Evolutionary conservation across 176 grass and related monocot genomes (phyloP).

Genomic region (Lolium perenne): DNA sequence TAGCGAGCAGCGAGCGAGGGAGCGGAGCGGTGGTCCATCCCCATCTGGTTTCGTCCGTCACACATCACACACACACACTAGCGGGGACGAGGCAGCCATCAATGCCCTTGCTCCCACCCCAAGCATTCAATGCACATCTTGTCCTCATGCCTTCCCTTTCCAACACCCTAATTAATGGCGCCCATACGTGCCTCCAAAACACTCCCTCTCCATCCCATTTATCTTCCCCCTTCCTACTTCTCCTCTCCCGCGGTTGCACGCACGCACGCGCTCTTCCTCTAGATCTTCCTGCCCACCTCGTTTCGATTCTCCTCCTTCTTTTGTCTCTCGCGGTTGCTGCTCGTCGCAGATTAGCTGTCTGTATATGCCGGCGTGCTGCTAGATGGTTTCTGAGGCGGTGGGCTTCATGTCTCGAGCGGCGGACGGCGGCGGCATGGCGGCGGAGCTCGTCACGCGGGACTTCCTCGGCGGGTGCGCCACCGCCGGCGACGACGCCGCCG

Average conservation of each 20-base stretch:
- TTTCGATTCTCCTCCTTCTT: not conserved
- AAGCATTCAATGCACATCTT: constrained; percentile 62
- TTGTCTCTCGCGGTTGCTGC: constrained; percentile 1
- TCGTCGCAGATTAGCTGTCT: too few relatives aligned
- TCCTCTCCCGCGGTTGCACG: not conserved
- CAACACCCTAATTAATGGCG: constrained; percentile 55
- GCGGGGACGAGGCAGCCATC: constrained; percentile 36
- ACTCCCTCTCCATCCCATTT: not conserved
- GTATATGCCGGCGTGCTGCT: not conserved
- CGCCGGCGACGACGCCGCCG: constrained; percentile 30
- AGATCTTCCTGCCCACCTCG: not conserved
- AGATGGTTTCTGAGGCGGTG: constrained; percentile 74
- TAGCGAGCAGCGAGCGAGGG: too few relatives aligned
- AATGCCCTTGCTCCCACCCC: constrained; percentile 27
- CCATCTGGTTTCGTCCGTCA: constrained; percentile 3
- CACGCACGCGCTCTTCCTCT: not conserved
- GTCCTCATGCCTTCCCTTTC: constrained; percentile 60
- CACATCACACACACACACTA: constrained; percentile 28
- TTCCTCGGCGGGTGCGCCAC: constrained; percentile 73
- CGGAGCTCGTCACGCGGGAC: constrained; percentile 87
- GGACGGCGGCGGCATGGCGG: constrained; percentile 45
- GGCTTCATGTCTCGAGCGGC: constrained; percentile 60
- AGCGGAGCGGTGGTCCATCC: constrained; percentile 39
- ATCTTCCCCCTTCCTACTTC: not conserved
- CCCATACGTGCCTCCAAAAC: constrained; percentile 48